Evolutionary conservation across 2,329 filamentous ascomycete genomes (phyloP).

Genomic region (Orbilia javanica): DNA sequence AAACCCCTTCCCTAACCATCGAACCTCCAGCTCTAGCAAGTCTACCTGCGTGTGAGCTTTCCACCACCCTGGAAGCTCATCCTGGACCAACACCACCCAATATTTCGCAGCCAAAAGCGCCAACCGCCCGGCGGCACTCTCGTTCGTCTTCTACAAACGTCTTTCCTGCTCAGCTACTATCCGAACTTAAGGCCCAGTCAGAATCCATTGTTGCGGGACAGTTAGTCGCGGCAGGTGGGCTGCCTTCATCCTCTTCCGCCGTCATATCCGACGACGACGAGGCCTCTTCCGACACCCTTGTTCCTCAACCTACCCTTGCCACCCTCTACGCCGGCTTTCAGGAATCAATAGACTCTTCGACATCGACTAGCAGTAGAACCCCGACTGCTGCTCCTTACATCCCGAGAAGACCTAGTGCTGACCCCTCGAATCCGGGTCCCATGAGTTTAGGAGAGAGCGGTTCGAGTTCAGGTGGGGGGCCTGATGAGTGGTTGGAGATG

Average conservation of each 20-base stretch:
- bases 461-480: conserved; percentile 84
- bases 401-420: conserved; percentile 54
- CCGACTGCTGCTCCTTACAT: conserved; percentile 48
- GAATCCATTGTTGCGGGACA: conserved; percentile 50
- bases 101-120: conserved; percentile 58
- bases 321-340: conserved; percentile 53
- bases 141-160: conserved; percentile 58
- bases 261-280: conserved; percentile 52
- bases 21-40: conserved; percentile 8
- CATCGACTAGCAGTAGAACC: conserved; percentile 49
- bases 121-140: conserved; percentile 56
- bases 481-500: conserved; percentile 96
- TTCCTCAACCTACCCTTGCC: conserved; percentile 33
- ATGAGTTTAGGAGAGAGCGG: conserved; percentile 73
- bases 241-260: conserved; percentile 39
- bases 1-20: conserved; percentile 17
- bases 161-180: conserved; percentile 48
- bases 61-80: conserved; percentile 55
- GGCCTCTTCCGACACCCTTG: conserved; percentile 14
- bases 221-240: conserved; percentile 31
- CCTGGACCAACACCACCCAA: conserved; percentile 50
- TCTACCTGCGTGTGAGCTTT: conserved; percentile 44
- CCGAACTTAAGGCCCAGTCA: conserved; percentile 54
- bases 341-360: conserved; percentile 49
- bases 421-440: conserved; percentile 58